These are phyloP conservation scores for Mercurialis annua DNA, from an alignment of 345 rosid species.

Conservation along the genomic window DNA sequence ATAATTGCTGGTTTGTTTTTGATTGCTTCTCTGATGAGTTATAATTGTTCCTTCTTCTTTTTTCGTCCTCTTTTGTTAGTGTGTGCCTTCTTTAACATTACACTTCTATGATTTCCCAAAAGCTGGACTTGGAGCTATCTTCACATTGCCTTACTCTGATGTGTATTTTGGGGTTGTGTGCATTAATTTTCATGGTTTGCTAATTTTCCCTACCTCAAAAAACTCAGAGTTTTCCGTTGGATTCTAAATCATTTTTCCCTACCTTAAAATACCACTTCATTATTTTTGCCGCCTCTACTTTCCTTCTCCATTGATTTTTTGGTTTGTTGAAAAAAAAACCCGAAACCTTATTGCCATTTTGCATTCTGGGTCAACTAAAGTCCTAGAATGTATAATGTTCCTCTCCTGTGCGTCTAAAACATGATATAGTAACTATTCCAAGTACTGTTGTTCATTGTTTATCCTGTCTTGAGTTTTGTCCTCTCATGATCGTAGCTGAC, in stretches of 20 bases:
- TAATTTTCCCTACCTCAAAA: not conserved
- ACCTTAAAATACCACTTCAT: not conserved
- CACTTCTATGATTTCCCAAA: not conserved
- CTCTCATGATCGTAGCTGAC: not conserved
- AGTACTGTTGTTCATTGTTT: not conserved
- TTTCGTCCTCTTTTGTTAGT: not conserved
- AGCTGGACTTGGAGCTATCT: not conserved
- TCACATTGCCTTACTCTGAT: not conserved
- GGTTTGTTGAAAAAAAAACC: not conserved
- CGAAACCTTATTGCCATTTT: too few species aligned
- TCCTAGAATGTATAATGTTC: not conserved
- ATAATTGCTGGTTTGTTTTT: conserved; percentile 63
- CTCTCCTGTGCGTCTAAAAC: not conserved
- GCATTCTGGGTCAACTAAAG: not conserved
- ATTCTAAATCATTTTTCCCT: not conserved
- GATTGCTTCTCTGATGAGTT: conserved; percentile 4
- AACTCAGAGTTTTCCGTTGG: not conserved
- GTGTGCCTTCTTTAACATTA: not conserved
- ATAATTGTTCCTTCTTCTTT: not conserved
- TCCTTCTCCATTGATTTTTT: not conserved
- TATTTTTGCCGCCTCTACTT: not conserved
- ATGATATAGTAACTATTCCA: too few species aligned
- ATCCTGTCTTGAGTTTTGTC: too few species aligned
- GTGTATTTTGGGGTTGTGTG: not conserved
- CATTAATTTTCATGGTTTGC: not conserved